Evolutionary conservation across 2,329 filamentous ascomycete genomes (phyloP), one percentile per base, ranked within the genome.

Genomic region (Botrytis galanthina): DNA sequence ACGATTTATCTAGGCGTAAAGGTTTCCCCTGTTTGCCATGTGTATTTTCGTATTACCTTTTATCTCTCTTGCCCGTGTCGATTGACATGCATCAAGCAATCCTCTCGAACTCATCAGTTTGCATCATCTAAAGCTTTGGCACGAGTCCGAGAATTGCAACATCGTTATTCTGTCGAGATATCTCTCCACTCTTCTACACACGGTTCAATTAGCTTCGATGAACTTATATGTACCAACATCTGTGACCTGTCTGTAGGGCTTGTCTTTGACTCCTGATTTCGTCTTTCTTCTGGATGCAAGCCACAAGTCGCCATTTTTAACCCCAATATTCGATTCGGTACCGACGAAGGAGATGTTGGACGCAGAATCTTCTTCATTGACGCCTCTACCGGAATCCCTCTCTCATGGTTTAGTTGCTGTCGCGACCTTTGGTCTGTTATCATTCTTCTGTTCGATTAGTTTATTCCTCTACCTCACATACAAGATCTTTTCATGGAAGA

Each of bases 371-470:
- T 54, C 60, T 18, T 78, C 78, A 20, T 72, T 81, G 16, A 75
- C 74, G 18, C 79, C 79, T 39, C 76, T 81, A 14, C 80, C 80
- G 22, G 71, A 73, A 7, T 76, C 77, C 14, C 73, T 81, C 10
- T 77, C 76, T 35, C 75, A 78, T 62, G 86, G 85, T 76, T 79
- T 87, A 29, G 82, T 82, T 29, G 84, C 85, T 22, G 83, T 87
- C 32, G 81, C 84, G 46, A 79, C 80, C 37, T 80, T 86, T 42
- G 85, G 82, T 20, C 81, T 86, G 70, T 77, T 87, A 16, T 87
- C 85, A 18, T 85, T 86, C 78, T 76, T 84, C 73, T 80, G 83
- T 42, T 83, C 85, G 0, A 78, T 81, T 6, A 80, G 80, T 26
- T 81, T 87, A 2, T 82, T 86, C 60, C 46, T 82, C 32, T 78